Evolutionary conservation across 768 basidiomycete genomes (phyloP), one percentile per base, ranked within the genome.

Genomic region (Paxillus involutus): DNA sequence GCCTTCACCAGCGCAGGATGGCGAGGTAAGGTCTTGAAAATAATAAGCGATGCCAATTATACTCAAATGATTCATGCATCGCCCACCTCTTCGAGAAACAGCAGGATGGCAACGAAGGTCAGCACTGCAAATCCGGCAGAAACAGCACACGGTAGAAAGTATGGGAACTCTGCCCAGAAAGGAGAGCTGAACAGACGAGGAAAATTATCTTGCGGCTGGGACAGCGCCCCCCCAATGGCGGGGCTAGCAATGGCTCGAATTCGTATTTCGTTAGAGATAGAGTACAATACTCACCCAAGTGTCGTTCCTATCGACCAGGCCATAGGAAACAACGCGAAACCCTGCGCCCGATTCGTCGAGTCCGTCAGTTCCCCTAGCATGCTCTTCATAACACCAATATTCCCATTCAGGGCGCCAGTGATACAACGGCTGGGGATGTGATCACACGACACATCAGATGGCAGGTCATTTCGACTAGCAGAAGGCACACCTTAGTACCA

Each of bases 341-440:
- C 64, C 16, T 45, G 65, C 13, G 59, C 67, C 51, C 65, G 71
- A 54, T 63, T 68, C 35, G 62, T 70, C 43, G 63, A 60, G 58
- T 87, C 84, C 0, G 84, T 85, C 32, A 87, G 66, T 51, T 86
- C 85, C 1, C 78, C 85, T 70, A 88, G 79, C 59, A 82, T 80
- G 61, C 81, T 84, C 64, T 88, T 89, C 74, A 87, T 82, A 47
- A 44, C 14, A 61, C 60, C 6, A 50, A 47, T 14, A 50, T 49
- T 29, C 21, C 32, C 11, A 0, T 24, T 33, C 32, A 33, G 32
- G 1, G 32, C 32, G 10, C 32, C 32, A 33, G 32, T 10, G 32
- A 33, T 33, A 12, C 32, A 33, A 33, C 32, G 32, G 32, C 32
- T 33, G 32, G 12, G 32, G 10, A 33, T 3, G 10, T 33, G 32